These are phyloP conservation scores for Leucosporidium yakuticum DNA, from an alignment of 768 basidiomycete genomes.

Conservation along the genomic window DNA sequence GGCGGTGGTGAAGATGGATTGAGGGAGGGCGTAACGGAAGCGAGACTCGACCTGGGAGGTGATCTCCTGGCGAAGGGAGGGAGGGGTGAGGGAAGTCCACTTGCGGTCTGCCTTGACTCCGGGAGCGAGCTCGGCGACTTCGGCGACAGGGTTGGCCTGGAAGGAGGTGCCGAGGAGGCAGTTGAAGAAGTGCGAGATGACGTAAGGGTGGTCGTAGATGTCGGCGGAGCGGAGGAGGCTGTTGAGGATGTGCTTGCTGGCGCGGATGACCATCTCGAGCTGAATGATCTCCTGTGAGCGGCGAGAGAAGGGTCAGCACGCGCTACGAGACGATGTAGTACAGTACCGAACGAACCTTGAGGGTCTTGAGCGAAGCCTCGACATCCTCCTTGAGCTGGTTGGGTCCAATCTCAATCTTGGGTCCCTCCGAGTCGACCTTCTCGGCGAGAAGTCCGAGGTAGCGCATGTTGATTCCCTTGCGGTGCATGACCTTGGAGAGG, in stretches of 20 bases:
- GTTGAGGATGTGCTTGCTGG: conserved; percentile 46
- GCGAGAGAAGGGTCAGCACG: background rate
- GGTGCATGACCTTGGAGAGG: conserved; percentile 44
- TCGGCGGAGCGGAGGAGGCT: conserved; percentile 39
- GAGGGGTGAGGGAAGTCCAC: conserved; percentile 45
- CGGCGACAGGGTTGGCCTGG: conserved; percentile 42
- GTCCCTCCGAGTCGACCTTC: conserved; percentile 40
- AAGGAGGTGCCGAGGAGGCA: conserved; percentile 45
- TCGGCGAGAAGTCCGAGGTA: conserved; percentile 46
- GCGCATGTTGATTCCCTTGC: conserved; percentile 49
- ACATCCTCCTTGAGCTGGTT: background rate
- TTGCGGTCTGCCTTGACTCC: conserved; percentile 36
- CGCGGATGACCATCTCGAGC: conserved; percentile 49
- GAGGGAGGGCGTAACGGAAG: conserved; percentile 44
- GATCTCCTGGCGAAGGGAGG: conserved; percentile 41
- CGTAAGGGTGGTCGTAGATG: conserved; percentile 36
- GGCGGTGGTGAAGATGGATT: conserved; percentile 39
- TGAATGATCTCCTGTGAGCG: conserved; percentile 37
- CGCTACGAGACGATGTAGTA: background rate
- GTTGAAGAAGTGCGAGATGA: conserved; percentile 49
- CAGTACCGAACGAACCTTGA: conserved; percentile 35
- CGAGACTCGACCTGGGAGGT: conserved; percentile 41
- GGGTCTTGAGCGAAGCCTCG: conserved; percentile 7
- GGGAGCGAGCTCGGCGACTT: conserved; percentile 39
- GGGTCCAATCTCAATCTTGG: conserved; percentile 20